Evolutionary conservation across 2,329 filamentous ascomycete species (phyloP), one percentile per base, ranked within the genome.

Genomic region (Cladophialophora chaetospira): DNA sequence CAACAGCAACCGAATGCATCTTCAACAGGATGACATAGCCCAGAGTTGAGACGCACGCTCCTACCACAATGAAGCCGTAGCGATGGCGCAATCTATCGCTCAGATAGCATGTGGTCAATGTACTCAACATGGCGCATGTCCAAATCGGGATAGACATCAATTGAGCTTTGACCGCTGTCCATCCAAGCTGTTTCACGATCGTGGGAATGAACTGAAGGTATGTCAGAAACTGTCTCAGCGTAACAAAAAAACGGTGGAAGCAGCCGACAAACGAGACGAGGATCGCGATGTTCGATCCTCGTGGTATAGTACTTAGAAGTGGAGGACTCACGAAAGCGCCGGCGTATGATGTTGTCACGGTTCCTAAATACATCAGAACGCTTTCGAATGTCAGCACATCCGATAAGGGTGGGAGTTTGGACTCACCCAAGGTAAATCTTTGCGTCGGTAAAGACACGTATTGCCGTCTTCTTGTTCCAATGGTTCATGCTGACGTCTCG

Each of bases 181-280:
- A 72, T 2, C 70, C 69, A 1, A 73, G 61, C 29, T 67, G 67
- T 23, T 63, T 65, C 15, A 73, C 59, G 48, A 73, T 71, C 4
- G 68, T 69, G 3, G 69, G 71, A 21, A 69, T 68, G 63, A 73
- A 73, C n/a, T n/a, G n/a, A n/a, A n/a, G n/a, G n/a, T n/a, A n/a
- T n/a, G n/a, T n/a, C n/a, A n/a, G n/a, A n/a, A n/a, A n/a, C n/a
- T n/a, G n/a, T n/a, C n/a, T n/a, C n/a, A n/a, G n/a, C n/a, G n/a
- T n/a, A n/a, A n/a, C n/a, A n/a, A n/a, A n/a, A n/a, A n/a, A n/a
- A n/a, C n/a, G n/a, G n/a, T n/a, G n/a, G n/a, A n/a, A n/a, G n/a
- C n/a, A n/a, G n/a, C n/a, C n/a, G n/a, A n/a, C n/a, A n/a, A n/a
- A n/a, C n/a, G n/a, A n/a, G n/a, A n/a, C n/a, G n/a, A n/a, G n/a